These are phyloP conservation scores for Podaxis mareebaensis DNA, from an alignment of 768 basidiomycete genomes.

Conservation along the genomic window DNA sequence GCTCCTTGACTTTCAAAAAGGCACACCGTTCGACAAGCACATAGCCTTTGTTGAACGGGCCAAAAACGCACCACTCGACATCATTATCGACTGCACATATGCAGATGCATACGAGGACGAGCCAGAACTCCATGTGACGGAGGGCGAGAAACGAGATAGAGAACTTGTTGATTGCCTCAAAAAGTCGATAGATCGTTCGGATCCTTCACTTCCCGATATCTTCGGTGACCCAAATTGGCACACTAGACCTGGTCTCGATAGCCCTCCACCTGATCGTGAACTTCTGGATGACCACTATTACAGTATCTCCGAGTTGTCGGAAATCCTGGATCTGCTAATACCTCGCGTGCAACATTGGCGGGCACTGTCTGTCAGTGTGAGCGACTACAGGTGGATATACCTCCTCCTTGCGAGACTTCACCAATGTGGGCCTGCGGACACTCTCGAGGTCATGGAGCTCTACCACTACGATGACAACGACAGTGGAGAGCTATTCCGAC, in stretches of 20 bases:
- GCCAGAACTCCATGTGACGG: constrained; percentile 21
- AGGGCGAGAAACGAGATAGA: constrained; percentile 22
- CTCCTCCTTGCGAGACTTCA: constrained; percentile 43
- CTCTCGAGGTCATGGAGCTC: constrained; percentile 55
- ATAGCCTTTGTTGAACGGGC: constrained; percentile 52
- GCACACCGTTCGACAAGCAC: constrained; percentile 44
- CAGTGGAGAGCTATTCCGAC: constrained; percentile 37
- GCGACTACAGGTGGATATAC: constrained; percentile 48
- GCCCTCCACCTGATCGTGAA: constrained; percentile 13
- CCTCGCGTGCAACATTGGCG: constrained; percentile 60
- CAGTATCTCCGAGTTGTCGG: constrained; percentile 32
- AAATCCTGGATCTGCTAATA: constrained; percentile 44
- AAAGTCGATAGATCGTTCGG: constrained; percentile 14
- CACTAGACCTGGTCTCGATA: constrained; percentile 8
- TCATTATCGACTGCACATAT: constrained; percentile 47
- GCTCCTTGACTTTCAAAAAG: constrained; percentile 38
- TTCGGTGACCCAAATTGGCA: constrained; percentile 11
- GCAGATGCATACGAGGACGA: constrained; percentile 30
- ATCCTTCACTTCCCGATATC: constrained; percentile 3
- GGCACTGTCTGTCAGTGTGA: constrained; percentile 45
- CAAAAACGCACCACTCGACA: constrained; percentile 52
- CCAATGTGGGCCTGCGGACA: constrained; percentile 45
- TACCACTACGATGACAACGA: constrained; percentile 53
- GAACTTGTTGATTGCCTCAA: constrained; percentile 19
- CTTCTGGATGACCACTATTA: constrained; percentile 23